Conservation (phyloP, 139 green algal species). For the Desmodesmus armatus region DNA sequence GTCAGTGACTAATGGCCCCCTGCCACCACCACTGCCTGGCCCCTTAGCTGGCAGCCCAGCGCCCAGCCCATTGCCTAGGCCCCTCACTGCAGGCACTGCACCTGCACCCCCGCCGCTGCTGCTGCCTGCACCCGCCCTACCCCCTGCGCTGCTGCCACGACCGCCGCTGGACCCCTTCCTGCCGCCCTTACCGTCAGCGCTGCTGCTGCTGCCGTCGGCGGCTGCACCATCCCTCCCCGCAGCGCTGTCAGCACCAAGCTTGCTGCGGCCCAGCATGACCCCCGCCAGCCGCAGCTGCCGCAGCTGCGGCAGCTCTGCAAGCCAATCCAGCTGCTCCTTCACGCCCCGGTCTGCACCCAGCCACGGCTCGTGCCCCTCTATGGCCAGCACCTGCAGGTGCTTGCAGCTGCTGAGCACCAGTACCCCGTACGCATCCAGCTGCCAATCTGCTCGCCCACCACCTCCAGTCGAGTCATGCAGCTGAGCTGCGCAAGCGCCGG, state of each 20-base stretch:
- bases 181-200: not conserved
- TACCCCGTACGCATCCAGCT: not conserved
- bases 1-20: too few species aligned
- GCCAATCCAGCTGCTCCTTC: constrained; percentile 29
- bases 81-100: constrained; percentile 16
- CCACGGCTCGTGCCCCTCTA: constrained; percentile 22
- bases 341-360: constrained; percentile 13
- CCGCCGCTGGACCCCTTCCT: not conserved
- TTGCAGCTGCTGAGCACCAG: not conserved
- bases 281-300: constrained; percentile 25
- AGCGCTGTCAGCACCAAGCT: not conserved
- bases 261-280: constrained; percentile 27
- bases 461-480: constrained; percentile 12
- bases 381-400: constrained; percentile 3
- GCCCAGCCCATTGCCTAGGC: constrained; percentile 24
- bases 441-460: constrained; percentile 9
- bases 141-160: not conserved
- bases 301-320: constrained; percentile 2
- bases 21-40: too few species aligned
- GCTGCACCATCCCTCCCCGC: not conserved
- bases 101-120: not conserved
- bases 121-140: not conserved
- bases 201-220: not conserved
- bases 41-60: not conserved
- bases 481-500: not conserved